These are phyloP conservation scores for Coffea canephora DNA, from an alignment of 257 asterid genomes.

Conservation along the genomic window DNA sequence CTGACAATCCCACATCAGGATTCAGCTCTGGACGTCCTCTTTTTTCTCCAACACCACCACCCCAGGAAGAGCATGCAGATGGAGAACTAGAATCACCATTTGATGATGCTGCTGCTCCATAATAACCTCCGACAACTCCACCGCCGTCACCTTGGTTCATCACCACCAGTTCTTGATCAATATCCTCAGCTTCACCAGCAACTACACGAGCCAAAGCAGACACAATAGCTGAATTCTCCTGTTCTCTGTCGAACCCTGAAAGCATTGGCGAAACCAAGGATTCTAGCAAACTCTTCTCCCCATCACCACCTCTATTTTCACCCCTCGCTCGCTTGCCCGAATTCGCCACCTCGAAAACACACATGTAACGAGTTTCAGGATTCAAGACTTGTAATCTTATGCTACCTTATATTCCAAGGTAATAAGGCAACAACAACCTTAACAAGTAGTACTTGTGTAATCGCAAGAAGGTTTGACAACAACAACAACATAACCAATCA, in stretches of 20 bases:
- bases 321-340: constrained; percentile 6
- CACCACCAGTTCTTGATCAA: not conserved
- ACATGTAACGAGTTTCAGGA: constrained; percentile 14
- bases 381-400: not conserved
- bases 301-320: not conserved
- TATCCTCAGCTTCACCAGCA: constrained; percentile 24
- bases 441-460: not conserved
- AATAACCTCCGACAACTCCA: not conserved
- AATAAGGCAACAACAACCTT: not conserved
- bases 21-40: constrained; percentile 37
- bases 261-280: constrained; percentile 24
- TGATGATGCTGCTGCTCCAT: constrained; percentile 1
- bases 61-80: constrained; percentile 18
- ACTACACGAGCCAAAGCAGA: constrained; percentile 65
- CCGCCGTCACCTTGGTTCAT: not conserved
- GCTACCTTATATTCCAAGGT: not conserved
- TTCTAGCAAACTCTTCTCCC: not conserved
- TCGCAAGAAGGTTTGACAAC: constrained; percentile 11
- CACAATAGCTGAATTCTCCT: constrained; percentile 76
- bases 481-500: not conserved
- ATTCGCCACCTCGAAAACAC: constrained; percentile 36
- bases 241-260: constrained; percentile 41
- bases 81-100: constrained; percentile 20
- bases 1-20: constrained; percentile 4
- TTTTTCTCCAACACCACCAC: constrained; percentile 40